Evolutionary conservation across 768 basidiomycete species (phyloP).

Genomic region (Botryobasidium botryosum): DNA sequence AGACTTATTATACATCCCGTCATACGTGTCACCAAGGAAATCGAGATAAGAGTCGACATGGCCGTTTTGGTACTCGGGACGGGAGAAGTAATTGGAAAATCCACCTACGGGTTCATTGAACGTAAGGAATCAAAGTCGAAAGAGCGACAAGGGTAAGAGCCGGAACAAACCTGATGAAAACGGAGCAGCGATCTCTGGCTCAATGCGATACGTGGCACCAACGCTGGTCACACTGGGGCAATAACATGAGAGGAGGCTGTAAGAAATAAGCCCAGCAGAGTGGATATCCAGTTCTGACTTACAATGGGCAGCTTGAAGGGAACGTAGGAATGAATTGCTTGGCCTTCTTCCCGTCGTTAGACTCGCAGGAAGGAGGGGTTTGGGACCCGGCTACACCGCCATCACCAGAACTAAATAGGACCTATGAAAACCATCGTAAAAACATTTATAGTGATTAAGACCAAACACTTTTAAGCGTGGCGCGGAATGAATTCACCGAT

Average conservation of each 20-base stretch:
- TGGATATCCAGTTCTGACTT: neutral
- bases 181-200: neutral
- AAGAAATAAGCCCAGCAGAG: neutral
- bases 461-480: slow-evolving; percentile 25
- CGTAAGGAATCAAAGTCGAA: neutral
- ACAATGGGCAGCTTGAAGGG: neutral
- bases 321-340: neutral
- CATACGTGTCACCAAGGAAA: neutral
- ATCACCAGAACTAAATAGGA: too few species aligned
- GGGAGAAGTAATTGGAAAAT: neutral
- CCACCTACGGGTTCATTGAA: neutral
- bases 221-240: neutral
- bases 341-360: too few species aligned
- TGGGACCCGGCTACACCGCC: neutral
- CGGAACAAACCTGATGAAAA: too few species aligned
- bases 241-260: neutral
- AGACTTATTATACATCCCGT: too few species aligned
- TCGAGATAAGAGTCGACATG: neutral
- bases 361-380: too few species aligned
- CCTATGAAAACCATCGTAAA: too few species aligned
- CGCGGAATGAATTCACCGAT: neutral
- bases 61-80: neutral
- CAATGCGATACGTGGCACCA: neutral
- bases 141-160: too few species aligned
- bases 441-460: neutral